phyloP scores from a whole-genome alignment of 23 red algal species.

The Chondrus crispus region DNA sequence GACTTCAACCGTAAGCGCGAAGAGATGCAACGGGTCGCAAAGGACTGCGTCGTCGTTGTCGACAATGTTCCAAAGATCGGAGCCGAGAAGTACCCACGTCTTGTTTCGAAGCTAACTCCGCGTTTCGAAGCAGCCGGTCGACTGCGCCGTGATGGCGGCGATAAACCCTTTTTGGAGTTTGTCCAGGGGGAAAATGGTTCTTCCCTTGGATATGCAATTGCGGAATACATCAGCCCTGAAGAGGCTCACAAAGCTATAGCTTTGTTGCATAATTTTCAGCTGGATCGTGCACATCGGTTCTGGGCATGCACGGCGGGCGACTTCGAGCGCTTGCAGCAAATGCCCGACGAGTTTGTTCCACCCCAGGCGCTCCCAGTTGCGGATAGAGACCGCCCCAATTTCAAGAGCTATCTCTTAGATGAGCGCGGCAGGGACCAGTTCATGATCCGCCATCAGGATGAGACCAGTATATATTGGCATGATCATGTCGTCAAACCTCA shows the following conservation, averaged over 20 bases:
- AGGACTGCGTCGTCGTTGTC: constrained; percentile 77
- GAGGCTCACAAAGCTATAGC: constrained; percentile 78
- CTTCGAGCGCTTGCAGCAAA: constrained; percentile 37
- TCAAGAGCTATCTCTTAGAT: constrained; percentile 84
- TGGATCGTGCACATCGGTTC: constrained; percentile 76
- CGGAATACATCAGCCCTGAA: constrained; percentile 75
- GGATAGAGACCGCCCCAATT: constrained; percentile 48
- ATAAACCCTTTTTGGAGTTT: constrained; percentile 33
- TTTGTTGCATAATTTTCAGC: constrained; percentile 71
- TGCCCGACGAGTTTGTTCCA: constrained; percentile 60
- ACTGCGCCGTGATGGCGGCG: constrained; percentile 21
- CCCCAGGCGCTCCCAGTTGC: constrained; percentile 27
- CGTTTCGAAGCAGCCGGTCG: constrained; percentile 62
- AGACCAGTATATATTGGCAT: constrained; percentile 86
- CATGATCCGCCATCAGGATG: constrained; percentile 70
- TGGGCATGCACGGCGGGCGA: constrained; percentile 63
- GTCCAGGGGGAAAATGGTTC: constrained; percentile 39
- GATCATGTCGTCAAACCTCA: constrained; percentile 73
- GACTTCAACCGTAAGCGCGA: constrained; percentile 57
- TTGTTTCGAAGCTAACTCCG: constrained; percentile 54
- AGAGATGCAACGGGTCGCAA: constrained; percentile 59
- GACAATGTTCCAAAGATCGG: constrained; percentile 79
- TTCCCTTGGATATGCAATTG: constrained; percentile 84
- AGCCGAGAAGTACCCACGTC: constrained; percentile 82
- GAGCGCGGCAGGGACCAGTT: constrained; percentile 91